Evolutionary conservation across 1,284 basidiomycete species (phyloP), one percentile per base, ranked within the genome.

Genomic region (Cryptococcus sp.): DNA sequence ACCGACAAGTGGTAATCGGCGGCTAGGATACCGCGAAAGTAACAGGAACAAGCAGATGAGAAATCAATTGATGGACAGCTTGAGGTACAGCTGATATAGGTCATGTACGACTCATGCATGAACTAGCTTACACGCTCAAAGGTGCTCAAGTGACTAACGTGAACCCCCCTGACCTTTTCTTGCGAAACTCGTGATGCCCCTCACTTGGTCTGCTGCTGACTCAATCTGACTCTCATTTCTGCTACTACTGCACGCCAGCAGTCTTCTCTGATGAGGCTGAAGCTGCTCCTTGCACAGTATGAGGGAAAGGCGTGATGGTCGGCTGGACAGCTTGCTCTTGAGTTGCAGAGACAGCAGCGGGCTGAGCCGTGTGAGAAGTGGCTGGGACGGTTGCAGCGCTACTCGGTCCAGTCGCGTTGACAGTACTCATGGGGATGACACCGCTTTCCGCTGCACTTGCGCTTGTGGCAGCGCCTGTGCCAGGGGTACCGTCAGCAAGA

Each of bases 1-100:
- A 50, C 67, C 19, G 65, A 65, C 29, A 49, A 52, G 17, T 69
- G 67, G 67, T 50, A 56, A 25, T 43, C 44, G 29, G 29, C 29
- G 3, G 29, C 8, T 34, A 13, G 3, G 13, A 34, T 10, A 34
- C 29, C 8, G 29, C 29, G 29, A 10, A 47, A 25, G 19, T 38
- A n/a, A 20, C 25, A 22, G n/a, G 13, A 38, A n/a, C n/a, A 38
- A 38, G 25, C 29, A 46, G 8, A 39, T 49, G n/a, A 1, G 16
- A 40, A 47, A 47, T 6, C 16, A 50, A 17, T 20, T n/a, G 8
- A 34, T 7, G 29, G 29, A 13, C 29, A 34, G 29, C 29, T 34
- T 34, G 29, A 34, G 13, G 29, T 34, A 13, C 29, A 34, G 29
- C n/a, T n/a, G n/a, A n/a, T n/a, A n/a, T n/a, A n/a, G n/a, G n/a